These are phyloP conservation scores for Alloteropsis angusta DNA, from an alignment of 202 grass and related monocot genomes.

Conservation along the genomic window DNA sequence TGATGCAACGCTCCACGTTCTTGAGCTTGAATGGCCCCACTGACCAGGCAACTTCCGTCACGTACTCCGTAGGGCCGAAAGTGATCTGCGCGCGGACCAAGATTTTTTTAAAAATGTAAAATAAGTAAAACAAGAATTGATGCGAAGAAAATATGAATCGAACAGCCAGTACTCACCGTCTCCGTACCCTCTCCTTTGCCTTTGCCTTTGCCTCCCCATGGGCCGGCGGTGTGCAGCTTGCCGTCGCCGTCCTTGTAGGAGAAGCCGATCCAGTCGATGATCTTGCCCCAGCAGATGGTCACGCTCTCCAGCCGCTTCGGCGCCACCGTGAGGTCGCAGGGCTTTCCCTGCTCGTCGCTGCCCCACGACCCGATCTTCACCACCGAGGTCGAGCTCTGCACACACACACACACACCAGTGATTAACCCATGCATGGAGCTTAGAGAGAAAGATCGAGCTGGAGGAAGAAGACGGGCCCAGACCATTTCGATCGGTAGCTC, in stretches of 20 bases:
- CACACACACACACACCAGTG: no score
- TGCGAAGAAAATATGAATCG: no score
- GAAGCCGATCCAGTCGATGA: slow-evolving; percentile 14
- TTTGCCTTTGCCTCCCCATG: slow-evolving; percentile 15
- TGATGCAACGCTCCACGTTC: not conserved
- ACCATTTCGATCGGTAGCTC: no score
- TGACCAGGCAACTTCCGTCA: not conserved
- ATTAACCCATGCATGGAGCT: no score
- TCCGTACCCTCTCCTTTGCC: not conserved
- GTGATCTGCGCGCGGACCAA: not conserved
- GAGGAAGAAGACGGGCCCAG: no score
- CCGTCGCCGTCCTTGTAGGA: not conserved
- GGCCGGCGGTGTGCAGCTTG: not conserved
- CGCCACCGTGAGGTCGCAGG: slow-evolving; percentile 8
- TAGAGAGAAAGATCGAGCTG: no score
- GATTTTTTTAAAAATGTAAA: no score
- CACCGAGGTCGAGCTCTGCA: not conserved
- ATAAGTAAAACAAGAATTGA: no score
- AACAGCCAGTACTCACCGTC: not conserved
- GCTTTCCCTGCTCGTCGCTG: not conserved
- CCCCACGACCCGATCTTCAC: slow-evolving; percentile 28
- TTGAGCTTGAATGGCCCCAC: not conserved
- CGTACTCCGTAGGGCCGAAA: not conserved
- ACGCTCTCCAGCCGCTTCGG: slow-evolving; percentile 16
- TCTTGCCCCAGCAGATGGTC: slow-evolving; percentile 1